Evolutionary conservation across 176 grass and related monocot species (phyloP), one percentile per base, ranked within the genome.

Genomic region (Lolium perenne): DNA sequence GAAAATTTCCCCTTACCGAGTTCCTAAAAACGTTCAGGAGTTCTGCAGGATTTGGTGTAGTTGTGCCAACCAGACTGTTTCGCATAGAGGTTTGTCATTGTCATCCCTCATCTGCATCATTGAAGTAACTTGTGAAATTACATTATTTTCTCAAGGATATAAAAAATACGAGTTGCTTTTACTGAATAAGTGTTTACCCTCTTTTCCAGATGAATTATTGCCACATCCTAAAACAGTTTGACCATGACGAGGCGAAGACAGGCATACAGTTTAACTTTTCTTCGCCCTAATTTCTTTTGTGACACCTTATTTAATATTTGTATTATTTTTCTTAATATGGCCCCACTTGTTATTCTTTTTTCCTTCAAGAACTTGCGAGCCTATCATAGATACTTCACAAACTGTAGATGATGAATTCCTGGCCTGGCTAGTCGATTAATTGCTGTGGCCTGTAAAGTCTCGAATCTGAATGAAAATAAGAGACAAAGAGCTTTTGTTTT

Each of bases 231-330:
- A 95, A 88, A 87, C 91, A 95, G 59, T 91, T 92, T 68, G 71
- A 94, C 45, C 88, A 91, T 92, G 96, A 95, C 86, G 79, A 5
- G 41, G 86, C 86, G 70, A 95, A 95, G 91, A 92, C 91, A 50
- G 94, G 94, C 77, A 89, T 98, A 86, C 93, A 98, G 72, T 94
- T 98, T 43, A 92, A 83, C 79, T 94, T 95, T 17, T 89, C 90
- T 23, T 91, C 82, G 0, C 79, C 92, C 25, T 95, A 92, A 79
- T 83, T 74, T 87, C 16, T 23, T 61, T 53, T 40, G 29, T 16
- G 50, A 57, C 21, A 66, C 38, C 4, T 82, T 63, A 68, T 69
- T 8, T 14, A 50, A 50, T 68, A 59, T 26, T 65, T 83, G 51
- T 26, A 85, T 57, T 47, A 76, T 58, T 51, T 45, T 41, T 3